phyloP scores from a whole-genome alignment of 73 alveolate genomes.

The Blepharisma stoltei region DNA sequence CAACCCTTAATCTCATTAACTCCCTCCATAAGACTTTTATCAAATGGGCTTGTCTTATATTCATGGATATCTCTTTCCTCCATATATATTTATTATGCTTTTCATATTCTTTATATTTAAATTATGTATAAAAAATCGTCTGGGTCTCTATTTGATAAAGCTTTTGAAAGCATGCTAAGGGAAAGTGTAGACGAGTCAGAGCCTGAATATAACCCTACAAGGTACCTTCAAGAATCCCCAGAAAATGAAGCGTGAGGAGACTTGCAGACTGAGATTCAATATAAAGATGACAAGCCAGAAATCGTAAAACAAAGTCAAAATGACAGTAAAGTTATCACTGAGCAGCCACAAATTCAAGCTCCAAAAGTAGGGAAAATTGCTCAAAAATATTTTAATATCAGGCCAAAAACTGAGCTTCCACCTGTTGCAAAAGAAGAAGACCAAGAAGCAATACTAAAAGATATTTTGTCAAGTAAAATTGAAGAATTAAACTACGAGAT shows the following conservation, averaged over 20 bases:
- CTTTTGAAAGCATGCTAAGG: too few relatives aligned
- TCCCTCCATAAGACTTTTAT: too few relatives aligned
- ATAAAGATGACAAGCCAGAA: neutral
- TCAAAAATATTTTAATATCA: constrained; percentile 2
- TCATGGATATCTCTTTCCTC: too few relatives aligned
- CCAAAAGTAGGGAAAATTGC: neutral
- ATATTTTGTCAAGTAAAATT: neutral
- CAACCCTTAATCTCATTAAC: too few relatives aligned
- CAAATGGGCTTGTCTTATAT: too few relatives aligned
- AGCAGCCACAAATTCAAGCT: neutral
- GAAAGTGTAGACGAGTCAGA: too few relatives aligned
- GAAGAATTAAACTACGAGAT: constrained; percentile 1
- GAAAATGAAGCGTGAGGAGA: constrained; percentile 28
- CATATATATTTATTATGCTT: too few relatives aligned
- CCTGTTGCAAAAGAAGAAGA: neutral
- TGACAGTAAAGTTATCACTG: neutral
- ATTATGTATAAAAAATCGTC: too few relatives aligned
- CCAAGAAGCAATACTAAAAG: neutral
- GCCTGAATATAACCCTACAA: too few relatives aligned
- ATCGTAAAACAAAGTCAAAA: neutral
- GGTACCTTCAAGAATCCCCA: too few relatives aligned
- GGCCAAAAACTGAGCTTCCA: neutral
- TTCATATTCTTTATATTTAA: too few relatives aligned
- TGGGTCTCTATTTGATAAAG: too few relatives aligned
- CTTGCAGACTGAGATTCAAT: neutral